Evolutionary conservation across 2,329 filamentous ascomycete genomes (phyloP), one percentile per base, ranked within the genome.

Genomic region (Calonectria pseudoreteaudii): DNA sequence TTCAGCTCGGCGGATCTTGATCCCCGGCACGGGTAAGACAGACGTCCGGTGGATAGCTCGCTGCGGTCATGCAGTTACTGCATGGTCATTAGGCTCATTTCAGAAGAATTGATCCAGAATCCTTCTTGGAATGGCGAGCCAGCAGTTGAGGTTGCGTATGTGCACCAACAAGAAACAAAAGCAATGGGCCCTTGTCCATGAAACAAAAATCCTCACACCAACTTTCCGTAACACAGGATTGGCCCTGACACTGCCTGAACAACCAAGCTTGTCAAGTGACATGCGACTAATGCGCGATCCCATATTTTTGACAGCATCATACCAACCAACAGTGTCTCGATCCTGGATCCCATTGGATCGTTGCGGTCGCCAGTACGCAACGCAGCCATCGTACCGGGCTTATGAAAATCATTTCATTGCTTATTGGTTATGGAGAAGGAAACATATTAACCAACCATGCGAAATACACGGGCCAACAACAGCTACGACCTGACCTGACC

Each of bases 1-100:
- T 62, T 62, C 56, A 62, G 56, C 36, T 62, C 56, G 56, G 56
- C 56, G 36, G 56, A 62, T 62, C 56, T 62, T 41, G 56, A 60
- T 60, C 56, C 52, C 56, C 56, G 56, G 18, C 56, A 62, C 36
- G 56, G 56, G 34, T 62, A 62, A 62, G 56, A 62, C 56, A 62
- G 23, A 38, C n/a, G 26, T 23, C 23, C 23, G 56, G 56, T 30
- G 36, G 36, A 41, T 62, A 38, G 38, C 20, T 7, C 4, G 34
- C 56, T 62, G 56, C 36, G 26, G 56, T 62, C 56, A 62, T 62
- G 56, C 56, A 38, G 26, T 18, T 11, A 26, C 34, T 62, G 56
- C 56, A 62, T 62, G 23, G 14, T 34, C 23, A 62, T 36, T 41
- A 62, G 34, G 16, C 36, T 62, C 36, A 18, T 62, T 62, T 34